Percentiles rank a stretch among this genome's conserved stretches.
Conservation (phyloP, 2,329 filamentous ascomycete species). For the Fusarium buxicola region DNA sequence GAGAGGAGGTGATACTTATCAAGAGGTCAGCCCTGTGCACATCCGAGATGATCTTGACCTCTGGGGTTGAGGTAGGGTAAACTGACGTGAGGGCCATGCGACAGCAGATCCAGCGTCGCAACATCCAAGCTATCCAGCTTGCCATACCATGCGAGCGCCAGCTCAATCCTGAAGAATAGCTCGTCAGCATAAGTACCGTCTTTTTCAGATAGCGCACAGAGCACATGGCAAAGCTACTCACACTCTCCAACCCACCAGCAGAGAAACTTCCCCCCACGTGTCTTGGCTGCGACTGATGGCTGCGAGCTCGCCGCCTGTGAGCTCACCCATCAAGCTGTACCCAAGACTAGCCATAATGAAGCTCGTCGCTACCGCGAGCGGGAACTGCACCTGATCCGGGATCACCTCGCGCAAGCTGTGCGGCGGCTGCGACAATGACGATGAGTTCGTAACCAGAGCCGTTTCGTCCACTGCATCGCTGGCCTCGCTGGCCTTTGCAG, state of each 20-base stretch:
- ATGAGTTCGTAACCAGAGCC: constrained; percentile 29
- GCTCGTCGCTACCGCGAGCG: constrained; percentile 64
- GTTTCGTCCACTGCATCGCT: constrained; percentile 18
- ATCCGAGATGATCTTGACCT: neutral
- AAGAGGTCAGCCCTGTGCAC: constrained; percentile 27
- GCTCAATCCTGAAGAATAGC: constrained; percentile 65
- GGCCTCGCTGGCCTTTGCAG: constrained; percentile 29
- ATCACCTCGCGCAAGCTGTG: constrained; percentile 46
- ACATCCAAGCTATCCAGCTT: constrained; percentile 80
- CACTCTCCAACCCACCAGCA: constrained; percentile 66
- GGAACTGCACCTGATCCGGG: constrained; percentile 62
- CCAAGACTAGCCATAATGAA: constrained; percentile 73
- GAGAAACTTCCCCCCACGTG: constrained; percentile 70
- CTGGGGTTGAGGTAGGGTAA: constrained; percentile 12
- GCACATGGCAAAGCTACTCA: constrained; percentile 53
- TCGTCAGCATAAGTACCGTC: constrained; percentile 14
- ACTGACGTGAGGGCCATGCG: constrained; percentile 77
- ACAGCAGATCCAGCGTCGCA: constrained; percentile 73
- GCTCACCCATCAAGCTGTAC: constrained; percentile 70
- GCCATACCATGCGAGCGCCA: constrained; percentile 78
- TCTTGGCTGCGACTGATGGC: constrained; percentile 73
- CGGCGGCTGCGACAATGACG: constrained; percentile 21
- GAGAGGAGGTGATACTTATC: constrained; percentile 76
- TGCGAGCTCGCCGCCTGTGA: constrained; percentile 74
- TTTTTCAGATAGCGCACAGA: neutral